These are phyloP conservation scores for Diatrype stigma DNA, from an alignment of 2,329 filamentous ascomycete species.

Conservation along the genomic window DNA sequence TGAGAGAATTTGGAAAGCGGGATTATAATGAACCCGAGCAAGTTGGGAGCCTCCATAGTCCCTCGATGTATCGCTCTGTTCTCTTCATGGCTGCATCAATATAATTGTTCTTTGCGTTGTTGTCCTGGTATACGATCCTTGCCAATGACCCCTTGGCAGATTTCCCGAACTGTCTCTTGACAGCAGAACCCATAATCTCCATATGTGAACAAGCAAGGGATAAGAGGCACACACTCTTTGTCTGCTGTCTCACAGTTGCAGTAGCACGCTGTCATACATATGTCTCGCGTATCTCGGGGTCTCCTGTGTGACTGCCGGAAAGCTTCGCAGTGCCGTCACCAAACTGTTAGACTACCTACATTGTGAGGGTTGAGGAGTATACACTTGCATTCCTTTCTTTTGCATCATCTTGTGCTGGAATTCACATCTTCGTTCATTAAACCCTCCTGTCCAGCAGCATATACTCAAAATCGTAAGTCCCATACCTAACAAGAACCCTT, in stretches of 20 bases:
- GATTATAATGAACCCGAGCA: no score
- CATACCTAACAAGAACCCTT: neutral
- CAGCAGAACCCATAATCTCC: neutral
- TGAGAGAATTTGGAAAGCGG: no score
- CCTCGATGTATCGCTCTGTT: neutral
- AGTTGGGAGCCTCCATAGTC: neutral
- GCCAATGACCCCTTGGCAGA: neutral
- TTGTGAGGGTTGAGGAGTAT: neutral
- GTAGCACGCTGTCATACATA: slow-evolving; percentile 5
- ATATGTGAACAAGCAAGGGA: neutral
- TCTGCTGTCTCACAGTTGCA: neutral
- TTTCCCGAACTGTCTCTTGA: neutral
- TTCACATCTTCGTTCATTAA: neutral
- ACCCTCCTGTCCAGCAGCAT: neutral
- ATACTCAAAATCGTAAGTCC: neutral
- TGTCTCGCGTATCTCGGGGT: slow-evolving; percentile 5
- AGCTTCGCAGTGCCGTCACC: neutral
- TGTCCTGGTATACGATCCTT: neutral
- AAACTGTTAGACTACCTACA: neutral
- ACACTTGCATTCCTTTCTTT: neutral
- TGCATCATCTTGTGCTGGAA: neutral
- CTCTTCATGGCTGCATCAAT: neutral
- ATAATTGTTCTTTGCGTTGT: neutral
- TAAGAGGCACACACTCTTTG: neutral
- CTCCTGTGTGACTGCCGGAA: neutral